Evolutionary conservation across 2,329 filamentous ascomycete species (phyloP).

Genomic region (Zasmidium angulare): DNA sequence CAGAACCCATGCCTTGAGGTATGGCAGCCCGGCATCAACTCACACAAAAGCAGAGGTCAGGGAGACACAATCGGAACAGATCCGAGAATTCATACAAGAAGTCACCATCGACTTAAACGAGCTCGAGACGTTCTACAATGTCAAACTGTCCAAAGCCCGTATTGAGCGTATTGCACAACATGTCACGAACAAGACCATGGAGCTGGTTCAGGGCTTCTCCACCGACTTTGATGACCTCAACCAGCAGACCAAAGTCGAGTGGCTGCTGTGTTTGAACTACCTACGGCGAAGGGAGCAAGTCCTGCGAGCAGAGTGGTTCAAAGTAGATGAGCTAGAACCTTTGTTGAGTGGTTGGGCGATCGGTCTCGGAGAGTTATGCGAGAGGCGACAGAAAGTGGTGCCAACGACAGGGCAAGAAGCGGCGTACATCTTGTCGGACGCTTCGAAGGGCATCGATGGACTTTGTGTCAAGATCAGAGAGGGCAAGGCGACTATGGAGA

Average conservation of each 20-base stretch:
- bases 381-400: constrained; percentile 48
- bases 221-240: constrained; percentile 38
- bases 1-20: not conserved
- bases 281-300: constrained; percentile 35
- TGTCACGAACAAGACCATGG: constrained; percentile 44
- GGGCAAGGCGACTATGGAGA: constrained; percentile 31
- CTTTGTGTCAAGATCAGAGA: constrained; percentile 38
- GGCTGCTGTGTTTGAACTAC: constrained; percentile 49
- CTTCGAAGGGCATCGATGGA: constrained; percentile 35
- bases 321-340: constrained; percentile 15
- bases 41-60: not conserved
- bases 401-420: constrained; percentile 45
- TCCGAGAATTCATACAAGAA: constrained; percentile 13
- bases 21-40: not conserved
- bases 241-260: constrained; percentile 51
- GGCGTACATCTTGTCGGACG: constrained; percentile 44
- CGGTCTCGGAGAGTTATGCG: constrained; percentile 47
- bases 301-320: constrained; percentile 31
- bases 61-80: not conserved
- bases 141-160: constrained; percentile 46
- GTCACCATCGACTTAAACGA: constrained; percentile 44
- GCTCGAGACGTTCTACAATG: constrained; percentile 52
- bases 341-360: constrained; percentile 24
- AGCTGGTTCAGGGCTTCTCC: constrained; percentile 31
- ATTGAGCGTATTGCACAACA: constrained; percentile 43